Base-by-base conservation (phyloP, 768 basidiomycete species). In the Naganishia kalamii region DNA sequence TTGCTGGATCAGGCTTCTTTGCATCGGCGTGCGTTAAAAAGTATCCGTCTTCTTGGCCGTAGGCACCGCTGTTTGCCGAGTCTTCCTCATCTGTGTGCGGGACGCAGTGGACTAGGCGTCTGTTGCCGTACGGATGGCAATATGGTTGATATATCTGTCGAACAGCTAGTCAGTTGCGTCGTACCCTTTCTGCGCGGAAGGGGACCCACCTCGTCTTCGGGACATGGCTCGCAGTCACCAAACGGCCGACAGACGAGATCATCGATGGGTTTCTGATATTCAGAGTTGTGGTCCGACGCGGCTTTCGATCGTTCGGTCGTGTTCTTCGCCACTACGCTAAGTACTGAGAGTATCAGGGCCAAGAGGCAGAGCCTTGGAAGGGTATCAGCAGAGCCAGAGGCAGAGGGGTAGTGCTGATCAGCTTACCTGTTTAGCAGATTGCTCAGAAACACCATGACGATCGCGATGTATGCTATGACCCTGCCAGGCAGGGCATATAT, bases 101-200 rank as follows among this genome's bases (percentile, higher is more conserved):
- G 35, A 84, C 73, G 67, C 92, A 97, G 74, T 92, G 92, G 81
- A 93, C 83, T 43, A 92, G 83, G 21, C 89, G 86, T 25, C 93
- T 85, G 78, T 93, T 93, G 59, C 93, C 93, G 74, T 92, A 94
- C n/a, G 93, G 92, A 73, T 89, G 86, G 79, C 92, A 97, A 78
- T 88, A 94, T 1, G 92, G 92, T 80, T 92, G 85, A 71, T 86
- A 81, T 35, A 89, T 80, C 91, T 93, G 30, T 17, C 15, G 32
- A 33, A 37, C 48, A 41, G 52, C 67, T 29, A 70, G 27, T 41
- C 44, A 25, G 13, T 13, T 19, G 7, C 19, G 5, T 11, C 5
- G 21, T 15, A 15, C 17, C 3, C 25, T 25, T 23, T 17, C 19
- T 11, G 17, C 10, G 23, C 15, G 48, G 4, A 27, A 32, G 13